phyloP scores from a whole-genome alignment of 805 yeast genomes.

The Cyberlindnera samutprakarnensis region DNA sequence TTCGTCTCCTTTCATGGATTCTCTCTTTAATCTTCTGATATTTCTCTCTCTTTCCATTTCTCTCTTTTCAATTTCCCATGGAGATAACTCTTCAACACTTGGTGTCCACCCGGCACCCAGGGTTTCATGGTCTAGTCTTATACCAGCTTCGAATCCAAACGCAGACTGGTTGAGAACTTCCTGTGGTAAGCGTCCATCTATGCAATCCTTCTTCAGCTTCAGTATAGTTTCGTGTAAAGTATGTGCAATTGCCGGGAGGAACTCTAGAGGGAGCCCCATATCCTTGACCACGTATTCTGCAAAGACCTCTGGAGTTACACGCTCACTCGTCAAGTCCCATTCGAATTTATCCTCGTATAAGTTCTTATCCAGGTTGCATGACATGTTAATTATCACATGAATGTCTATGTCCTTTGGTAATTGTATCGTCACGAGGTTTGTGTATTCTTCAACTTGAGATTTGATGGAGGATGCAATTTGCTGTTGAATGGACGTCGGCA shows the following conservation, averaged over 20 bases:
- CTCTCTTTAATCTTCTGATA: constrained; percentile 86
- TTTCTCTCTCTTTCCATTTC: constrained; percentile 94
- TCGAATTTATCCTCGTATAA: constrained; percentile 89
- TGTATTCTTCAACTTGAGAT: constrained; percentile 74
- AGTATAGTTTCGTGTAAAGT: constrained; percentile 75
- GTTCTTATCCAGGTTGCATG: constrained; percentile 76
- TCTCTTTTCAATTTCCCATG: constrained; percentile 89
- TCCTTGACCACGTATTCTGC: constrained; percentile 79
- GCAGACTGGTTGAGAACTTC: constrained; percentile 53
- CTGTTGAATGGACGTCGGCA: constrained; percentile 56
- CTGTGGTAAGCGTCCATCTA: constrained; percentile 56
- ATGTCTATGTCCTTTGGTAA: constrained; percentile 59
- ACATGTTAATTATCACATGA: constrained; percentile 73
- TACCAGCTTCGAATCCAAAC: constrained; percentile 54
- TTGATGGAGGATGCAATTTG: constrained; percentile 64
- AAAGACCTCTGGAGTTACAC: constrained; percentile 62
- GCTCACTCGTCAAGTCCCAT: constrained; percentile 66
- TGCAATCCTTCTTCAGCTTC: constrained; percentile 71
- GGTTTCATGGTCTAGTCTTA: constrained; percentile 66
- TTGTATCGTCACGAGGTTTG: constrained; percentile 53
- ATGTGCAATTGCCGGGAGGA: constrained; percentile 82
- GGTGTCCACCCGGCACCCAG: constrained; percentile 86
- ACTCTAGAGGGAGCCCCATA: constrained; percentile 77
- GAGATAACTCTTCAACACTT: constrained; percentile 73
- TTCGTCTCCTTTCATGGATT: constrained; percentile 67